Base-by-base conservation (phyloP, 345 rosid genomes). In the Nasturtium officinale region DNA sequence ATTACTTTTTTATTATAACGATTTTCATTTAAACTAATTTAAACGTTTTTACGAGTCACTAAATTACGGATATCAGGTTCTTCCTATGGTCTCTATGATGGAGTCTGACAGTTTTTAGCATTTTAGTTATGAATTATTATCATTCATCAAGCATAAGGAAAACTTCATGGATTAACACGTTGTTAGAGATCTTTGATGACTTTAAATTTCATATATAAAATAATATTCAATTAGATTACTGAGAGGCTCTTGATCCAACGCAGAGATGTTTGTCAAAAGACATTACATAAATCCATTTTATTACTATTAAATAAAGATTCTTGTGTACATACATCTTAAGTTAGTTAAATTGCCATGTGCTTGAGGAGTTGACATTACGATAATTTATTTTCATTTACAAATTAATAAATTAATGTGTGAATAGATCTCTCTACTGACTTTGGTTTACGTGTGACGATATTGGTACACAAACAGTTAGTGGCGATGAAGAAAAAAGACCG, bases 401-500 rank as follows among this genome's bases (percentile, higher is more conserved):
- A 65, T 17, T 5, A 46, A 32, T 55, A 64, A 9, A 64, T 55
- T 55, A 17, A 25, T 26, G 23, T 51, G 29, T 17, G 16, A 68
- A 23, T 20, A 53, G 33, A 75, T 67, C 60, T 42, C 63, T 60
- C 63, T 62, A 60, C 54, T 75, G 30, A 75, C 37, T 60, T 30
- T 51, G 47, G 74, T 67, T 75, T 59, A 75, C 69, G 62, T 75
- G 48, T 67, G 46, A 32, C 8, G 69, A 67, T 74, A 48, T 11
- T 62, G 60, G 15, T 64, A 53, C 56, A 46, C 26, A 76, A 63
- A 60, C 88, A 90, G 96, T 74, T 90, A 42, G 32, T 80, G 78
- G 78, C 80, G 61, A 65, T 90, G 74, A 90, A 80, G 70, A 78
- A 67, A 32, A 83, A 82, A 77, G 94, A 84, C 45, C 73, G 83